phyloP scores from a whole-genome alignment of 2,329 filamentous ascomycete genomes.

The Cladosporium sp. region DNA sequence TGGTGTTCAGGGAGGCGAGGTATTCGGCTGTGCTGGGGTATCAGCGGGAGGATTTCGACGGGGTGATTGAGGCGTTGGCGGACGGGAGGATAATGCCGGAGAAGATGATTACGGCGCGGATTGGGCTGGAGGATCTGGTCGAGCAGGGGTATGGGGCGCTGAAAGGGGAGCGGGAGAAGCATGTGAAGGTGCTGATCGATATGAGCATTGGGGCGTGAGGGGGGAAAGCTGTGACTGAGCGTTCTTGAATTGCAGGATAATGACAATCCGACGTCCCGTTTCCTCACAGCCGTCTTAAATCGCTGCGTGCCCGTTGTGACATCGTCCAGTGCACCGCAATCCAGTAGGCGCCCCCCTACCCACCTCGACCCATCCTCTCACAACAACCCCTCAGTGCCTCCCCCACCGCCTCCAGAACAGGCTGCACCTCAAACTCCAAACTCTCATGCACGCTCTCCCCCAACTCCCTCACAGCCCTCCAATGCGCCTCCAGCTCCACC shows the following conservation, averaged over 20 bases:
- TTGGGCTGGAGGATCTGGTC: conserved; percentile 50
- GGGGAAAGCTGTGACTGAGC: neutral
- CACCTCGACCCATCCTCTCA: no score
- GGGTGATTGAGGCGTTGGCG: conserved; percentile 43
- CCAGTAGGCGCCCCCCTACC: no score
- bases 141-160: conserved; percentile 53
- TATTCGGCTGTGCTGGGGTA: conserved; percentile 48
- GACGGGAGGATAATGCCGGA: conserved; percentile 42
- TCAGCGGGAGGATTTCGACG: conserved; percentile 49
- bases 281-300: no score
- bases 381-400: no score
- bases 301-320: no score
- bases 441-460: conserved; percentile 1
- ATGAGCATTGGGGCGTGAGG: conserved; percentile 13
- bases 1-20: conserved; percentile 49
- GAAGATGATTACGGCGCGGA: conserved; percentile 56
- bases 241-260: no score
- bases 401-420: neutral
- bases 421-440: neutral
- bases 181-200: conserved; percentile 58
- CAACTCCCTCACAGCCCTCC: neutral
- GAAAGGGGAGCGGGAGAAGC: conserved; percentile 54
- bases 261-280: no score
- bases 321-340: no score
- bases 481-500: neutral